Base-by-base conservation (phyloP, 129 eudicot species). In the Calendula officinalis region DNA sequence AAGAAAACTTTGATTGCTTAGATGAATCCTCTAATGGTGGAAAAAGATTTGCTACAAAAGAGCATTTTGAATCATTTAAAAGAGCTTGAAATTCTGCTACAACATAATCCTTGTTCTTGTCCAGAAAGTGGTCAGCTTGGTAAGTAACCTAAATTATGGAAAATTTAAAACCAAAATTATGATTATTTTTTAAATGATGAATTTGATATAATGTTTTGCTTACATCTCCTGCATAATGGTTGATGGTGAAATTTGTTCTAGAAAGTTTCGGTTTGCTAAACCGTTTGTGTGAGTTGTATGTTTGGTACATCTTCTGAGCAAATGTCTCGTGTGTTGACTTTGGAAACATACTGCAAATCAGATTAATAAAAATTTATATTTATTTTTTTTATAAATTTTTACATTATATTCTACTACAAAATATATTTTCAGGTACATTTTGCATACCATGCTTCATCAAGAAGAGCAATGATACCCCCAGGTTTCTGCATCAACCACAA, bases 201-300 rank as follows among this genome's bases (percentile, higher is more conserved):
- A 33, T 39, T 44, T 7, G 56, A 40, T 10, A 54, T 27, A 32
- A 9, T 10, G 10, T 35, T 42, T 12, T 39, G 56, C 91, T 76
- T 83, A 94, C 99, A 77, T 89, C 99, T 71, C 99, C 97, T 37
- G 99, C 99, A 75, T 94, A 94, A 76, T 94, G 99, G 43, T 87
- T 83, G 82, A 94, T 81, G 7, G 88, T 94, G 81, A 94, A 94
- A 54, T 89, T 86, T 45, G 99, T 88, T 69, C 88, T 80, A 38
- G 99, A 85, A 74, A 94, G 97, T 78, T 94, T 94, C 59, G 99
- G 99, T 87, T 94, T 94, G 84, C 83, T 83, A 66, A 94, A 89
- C 69, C 99, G 99, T 73, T 89, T 88, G 84, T 89, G 86, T 63
- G 71, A 78, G 78, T 82, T 89, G 62, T 85, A 94, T 11, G 95